Evolutionary conservation across 2,329 filamentous ascomycete genomes (phyloP).

Genomic region (Juglanconis sp.): DNA sequence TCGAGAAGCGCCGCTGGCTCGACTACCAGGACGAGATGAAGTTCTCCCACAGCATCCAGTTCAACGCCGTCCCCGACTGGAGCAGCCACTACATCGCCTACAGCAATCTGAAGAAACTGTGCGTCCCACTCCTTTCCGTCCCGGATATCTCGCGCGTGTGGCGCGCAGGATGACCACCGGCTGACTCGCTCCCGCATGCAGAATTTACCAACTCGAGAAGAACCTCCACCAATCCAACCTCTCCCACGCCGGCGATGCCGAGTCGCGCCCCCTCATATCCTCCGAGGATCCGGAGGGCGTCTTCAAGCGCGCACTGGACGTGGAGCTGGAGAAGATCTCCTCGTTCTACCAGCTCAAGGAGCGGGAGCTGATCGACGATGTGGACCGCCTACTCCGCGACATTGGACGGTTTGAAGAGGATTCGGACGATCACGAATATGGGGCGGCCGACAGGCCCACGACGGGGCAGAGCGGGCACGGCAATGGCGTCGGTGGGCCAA

Average conservation of each 20-base stretch:
- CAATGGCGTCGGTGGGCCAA: conserved; percentile 22
- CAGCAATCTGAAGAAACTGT: conserved; percentile 98
- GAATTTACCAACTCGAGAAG: conserved; percentile 94
- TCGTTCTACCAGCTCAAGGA: conserved; percentile 91
- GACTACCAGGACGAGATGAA: conserved; percentile 87
- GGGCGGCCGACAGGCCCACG: conserved; percentile 19
- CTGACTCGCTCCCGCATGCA: conserved; percentile 32
- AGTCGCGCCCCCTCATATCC: conserved; percentile 78
- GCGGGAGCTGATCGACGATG: conserved; percentile 77
- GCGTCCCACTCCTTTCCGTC: conserved; percentile 33
- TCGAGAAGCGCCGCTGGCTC: conserved; percentile 66
- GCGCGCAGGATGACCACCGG: not conserved
- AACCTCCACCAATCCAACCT: conserved; percentile 61
- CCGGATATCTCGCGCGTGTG: not conserved
- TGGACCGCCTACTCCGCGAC: conserved; percentile 73
- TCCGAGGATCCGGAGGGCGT: conserved; percentile 73
- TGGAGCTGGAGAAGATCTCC: conserved; percentile 90
- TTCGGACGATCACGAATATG: conserved; percentile 45
- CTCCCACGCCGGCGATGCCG: conserved; percentile 58
- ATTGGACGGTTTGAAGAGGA: conserved; percentile 62
- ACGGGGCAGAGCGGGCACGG: conserved; percentile 21
- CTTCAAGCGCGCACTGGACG: conserved; percentile 77
- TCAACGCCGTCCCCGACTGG: conserved; percentile 99
- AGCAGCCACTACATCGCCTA: conserved; percentile 97
- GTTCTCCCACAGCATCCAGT: conserved; percentile 99